Conservation (phyloP, 495 filamentous ascomycete genomes). For the Neurospora intermedia region DNA sequence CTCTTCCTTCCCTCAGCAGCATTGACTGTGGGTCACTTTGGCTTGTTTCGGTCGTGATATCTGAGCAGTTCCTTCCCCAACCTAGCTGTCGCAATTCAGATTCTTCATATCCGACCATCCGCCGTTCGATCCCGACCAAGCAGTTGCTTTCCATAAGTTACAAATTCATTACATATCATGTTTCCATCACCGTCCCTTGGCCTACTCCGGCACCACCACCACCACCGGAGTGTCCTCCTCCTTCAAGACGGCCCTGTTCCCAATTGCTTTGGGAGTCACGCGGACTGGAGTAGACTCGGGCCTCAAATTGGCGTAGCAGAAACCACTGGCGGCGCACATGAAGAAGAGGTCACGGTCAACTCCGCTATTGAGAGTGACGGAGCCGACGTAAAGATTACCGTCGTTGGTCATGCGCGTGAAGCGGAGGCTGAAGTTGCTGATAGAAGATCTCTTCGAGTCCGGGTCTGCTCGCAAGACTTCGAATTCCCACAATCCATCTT, state of each 20-base stretch:
- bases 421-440: not conserved
- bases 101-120: no score
- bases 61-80: not conserved
- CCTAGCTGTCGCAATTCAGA: not conserved
- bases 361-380: not conserved
- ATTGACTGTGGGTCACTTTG: not conserved
- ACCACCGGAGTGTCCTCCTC: not conserved
- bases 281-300: not conserved
- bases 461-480: not conserved
- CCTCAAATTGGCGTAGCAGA: not conserved
- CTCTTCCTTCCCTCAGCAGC: not conserved
- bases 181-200: not conserved
- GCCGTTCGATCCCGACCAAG: not conserved
- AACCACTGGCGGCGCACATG: not conserved
- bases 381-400: not conserved
- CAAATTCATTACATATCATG: not conserved
- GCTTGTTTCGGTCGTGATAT: not conserved
- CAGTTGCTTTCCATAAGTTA: not conserved
- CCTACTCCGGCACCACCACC: not conserved
- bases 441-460: not conserved
- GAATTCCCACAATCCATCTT: not conserved
- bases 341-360: not conserved
- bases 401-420: not conserved
- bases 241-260: not conserved
- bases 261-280: not conserved